Percentiles rank a stretch among this genome's conserved stretches.
phyloP scores from a whole-genome alignment of 345 rosid genomes.

The Kernera saxatilis region DNA sequence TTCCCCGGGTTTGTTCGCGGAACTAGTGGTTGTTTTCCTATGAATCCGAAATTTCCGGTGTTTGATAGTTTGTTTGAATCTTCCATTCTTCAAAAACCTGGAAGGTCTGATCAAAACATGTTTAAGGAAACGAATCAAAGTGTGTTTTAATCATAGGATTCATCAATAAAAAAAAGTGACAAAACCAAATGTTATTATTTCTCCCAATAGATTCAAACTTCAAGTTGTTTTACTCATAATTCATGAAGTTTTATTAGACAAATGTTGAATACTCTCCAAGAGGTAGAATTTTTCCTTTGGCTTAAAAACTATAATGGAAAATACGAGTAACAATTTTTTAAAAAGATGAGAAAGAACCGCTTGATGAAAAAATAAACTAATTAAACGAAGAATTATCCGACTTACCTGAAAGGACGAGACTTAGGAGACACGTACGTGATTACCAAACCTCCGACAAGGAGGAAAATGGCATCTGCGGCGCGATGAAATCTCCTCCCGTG shows the following conservation, averaged over 20 bases:
- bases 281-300: not conserved
- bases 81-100: constrained; percentile 34
- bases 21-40: constrained; percentile 42
- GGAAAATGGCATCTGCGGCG: constrained; percentile 1
- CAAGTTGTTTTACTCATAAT: not conserved
- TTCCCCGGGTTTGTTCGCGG: constrained; percentile 40
- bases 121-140: not conserved
- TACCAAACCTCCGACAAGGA: constrained; percentile 6
- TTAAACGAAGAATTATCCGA: not conserved
- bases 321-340: too few relatives aligned
- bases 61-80: constrained; percentile 40
- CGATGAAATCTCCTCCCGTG: constrained; percentile 5
- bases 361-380: not conserved
- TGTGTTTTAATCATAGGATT: not conserved
- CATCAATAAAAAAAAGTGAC: not conserved
- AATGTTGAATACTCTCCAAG: not conserved
- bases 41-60: constrained; percentile 29
- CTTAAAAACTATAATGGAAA: not conserved
- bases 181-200: not conserved
- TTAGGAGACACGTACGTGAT: not conserved
- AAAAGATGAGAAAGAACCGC: too few relatives aligned
- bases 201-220: not conserved
- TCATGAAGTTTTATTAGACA: not conserved
- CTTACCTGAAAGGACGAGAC: constrained; percentile 2
- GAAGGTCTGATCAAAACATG: not conserved